A percentile compares a stretch with the other conserved stretches of the same genome.
Conservation (phyloP, 345 rosid species). For the Kandelia obovata region DNA sequence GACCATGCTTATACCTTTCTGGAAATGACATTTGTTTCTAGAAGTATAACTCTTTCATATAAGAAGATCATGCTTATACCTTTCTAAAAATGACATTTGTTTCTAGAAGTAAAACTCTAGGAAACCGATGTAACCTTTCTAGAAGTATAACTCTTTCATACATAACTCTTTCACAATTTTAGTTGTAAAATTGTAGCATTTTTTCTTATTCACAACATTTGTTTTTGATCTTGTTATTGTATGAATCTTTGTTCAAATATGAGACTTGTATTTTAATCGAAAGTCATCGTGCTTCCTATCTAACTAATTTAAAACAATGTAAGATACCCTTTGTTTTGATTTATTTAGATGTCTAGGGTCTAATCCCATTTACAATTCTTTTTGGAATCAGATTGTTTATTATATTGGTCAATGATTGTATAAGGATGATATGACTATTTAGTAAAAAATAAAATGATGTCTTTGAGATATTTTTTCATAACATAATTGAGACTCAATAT, state of each 20-base stretch:
- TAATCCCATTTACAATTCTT: background rate
- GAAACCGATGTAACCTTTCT: too few species aligned
- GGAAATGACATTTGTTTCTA: too few species aligned
- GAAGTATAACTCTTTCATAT: too few species aligned
- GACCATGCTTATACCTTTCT: too few species aligned
- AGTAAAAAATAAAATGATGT: background rate
- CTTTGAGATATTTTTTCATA: background rate
- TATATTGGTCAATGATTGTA: background rate
- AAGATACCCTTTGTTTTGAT: background rate
- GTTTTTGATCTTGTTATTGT: background rate
- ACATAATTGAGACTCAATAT: background rate
- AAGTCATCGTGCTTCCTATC: background rate
- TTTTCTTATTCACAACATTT: background rate
- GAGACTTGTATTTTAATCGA: background rate
- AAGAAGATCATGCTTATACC: too few species aligned
- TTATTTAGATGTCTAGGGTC: background rate
- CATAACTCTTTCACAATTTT: too few species aligned
- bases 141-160: too few species aligned
- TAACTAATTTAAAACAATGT: background rate
- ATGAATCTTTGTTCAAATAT: background rate
- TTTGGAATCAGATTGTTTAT: background rate
- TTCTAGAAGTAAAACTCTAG: too few species aligned
- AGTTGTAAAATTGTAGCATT: too few species aligned
- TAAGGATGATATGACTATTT: background rate
- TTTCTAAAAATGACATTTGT: too few species aligned